These are phyloP conservation scores for Fraxinus latifolia DNA, from an alignment of 305 asterid species.

Conservation along the genomic window DNA sequence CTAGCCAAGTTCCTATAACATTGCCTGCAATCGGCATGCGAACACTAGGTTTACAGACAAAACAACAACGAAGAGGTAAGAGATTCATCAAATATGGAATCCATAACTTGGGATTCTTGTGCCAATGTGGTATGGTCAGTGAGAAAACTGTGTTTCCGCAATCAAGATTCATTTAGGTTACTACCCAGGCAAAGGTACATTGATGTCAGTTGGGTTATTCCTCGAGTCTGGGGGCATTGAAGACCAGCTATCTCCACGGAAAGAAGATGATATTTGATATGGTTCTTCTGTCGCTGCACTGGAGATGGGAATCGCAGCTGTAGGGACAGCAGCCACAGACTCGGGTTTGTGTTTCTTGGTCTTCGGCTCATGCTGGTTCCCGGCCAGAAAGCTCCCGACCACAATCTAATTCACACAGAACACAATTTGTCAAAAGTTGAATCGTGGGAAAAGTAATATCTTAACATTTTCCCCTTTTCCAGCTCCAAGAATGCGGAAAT, in stretches of 20 bases:
- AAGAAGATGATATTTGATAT: slow-evolving; percentile 40
- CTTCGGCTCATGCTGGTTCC: slow-evolving; percentile 60
- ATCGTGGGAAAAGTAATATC: not conserved
- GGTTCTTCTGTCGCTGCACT: slow-evolving; percentile 44
- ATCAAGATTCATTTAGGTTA: not conserved
- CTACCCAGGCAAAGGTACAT: slow-evolving; percentile 46
- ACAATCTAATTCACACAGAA: slow-evolving; percentile 46
- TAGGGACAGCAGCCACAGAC: slow-evolving; percentile 25
- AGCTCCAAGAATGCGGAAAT: not conserved
- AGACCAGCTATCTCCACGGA: slow-evolving; percentile 61
- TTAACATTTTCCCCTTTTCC: not conserved
- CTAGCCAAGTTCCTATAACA: slow-evolving; percentile 32
- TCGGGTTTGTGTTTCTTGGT: slow-evolving; percentile 54
- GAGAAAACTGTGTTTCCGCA: slow-evolving; percentile 1
- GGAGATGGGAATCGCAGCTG: slow-evolving; percentile 45
- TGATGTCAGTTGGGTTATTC: slow-evolving; percentile 61
- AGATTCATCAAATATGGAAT: not conserved
- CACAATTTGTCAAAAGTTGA: not conserved
- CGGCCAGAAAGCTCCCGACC: slow-evolving; percentile 72
- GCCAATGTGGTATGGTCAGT: slow-evolving; percentile 33
- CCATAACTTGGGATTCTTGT: not conserved
- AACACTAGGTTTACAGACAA: slow-evolving; percentile 23
- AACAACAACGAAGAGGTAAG: slow-evolving; percentile 14
- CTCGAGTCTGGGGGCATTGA: slow-evolving; percentile 48
- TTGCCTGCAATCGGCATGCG: slow-evolving; percentile 18